phyloP scores from a whole-genome alignment of 495 filamentous ascomycete species.

The Daldinia loculata region DNA sequence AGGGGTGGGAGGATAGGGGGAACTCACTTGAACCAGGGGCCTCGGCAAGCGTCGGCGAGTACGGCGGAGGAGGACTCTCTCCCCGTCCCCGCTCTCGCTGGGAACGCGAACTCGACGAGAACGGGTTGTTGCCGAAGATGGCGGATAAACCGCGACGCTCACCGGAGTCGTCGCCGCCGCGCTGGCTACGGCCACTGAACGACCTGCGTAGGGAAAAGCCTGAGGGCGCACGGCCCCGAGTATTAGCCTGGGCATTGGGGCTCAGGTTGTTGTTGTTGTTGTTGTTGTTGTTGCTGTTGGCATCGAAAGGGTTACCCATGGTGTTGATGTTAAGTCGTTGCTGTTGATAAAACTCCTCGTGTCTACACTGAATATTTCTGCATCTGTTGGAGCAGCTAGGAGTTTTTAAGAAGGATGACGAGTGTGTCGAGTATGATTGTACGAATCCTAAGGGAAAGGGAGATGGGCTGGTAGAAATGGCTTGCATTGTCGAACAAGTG shows the following conservation, averaged over 20 bases:
- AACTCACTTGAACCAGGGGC: conserved; percentile 12
- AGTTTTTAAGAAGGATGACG: conserved; percentile 7
- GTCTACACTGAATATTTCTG: conserved; percentile 10
- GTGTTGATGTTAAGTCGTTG: background rate
- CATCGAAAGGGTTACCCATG: conserved; percentile 32
- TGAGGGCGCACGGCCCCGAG: conserved; percentile 15
- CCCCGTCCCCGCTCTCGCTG: background rate
- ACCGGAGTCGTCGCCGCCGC: conserved; percentile 1
- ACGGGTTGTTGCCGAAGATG: conserved; percentile 14
- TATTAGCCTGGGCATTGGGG: background rate
- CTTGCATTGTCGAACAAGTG: background rate
- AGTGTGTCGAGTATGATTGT: background rate
- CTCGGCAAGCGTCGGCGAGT: conserved; percentile 10
- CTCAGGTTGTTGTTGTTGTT: background rate
- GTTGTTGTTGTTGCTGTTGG: background rate
- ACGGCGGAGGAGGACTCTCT: conserved; percentile 22
- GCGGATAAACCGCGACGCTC: conserved; percentile 8
- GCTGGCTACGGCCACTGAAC: conserved; percentile 27
- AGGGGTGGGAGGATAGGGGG: background rate
- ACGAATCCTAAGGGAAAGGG: background rate
- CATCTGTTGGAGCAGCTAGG: conserved; percentile 14
- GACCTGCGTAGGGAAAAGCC: conserved; percentile 30
- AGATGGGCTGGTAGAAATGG: background rate
- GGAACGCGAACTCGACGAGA: conserved; percentile 18
- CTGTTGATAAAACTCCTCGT: conserved; percentile 11